These are phyloP conservation scores for Nannochloropsis gaditana DNA, from an alignment of 108 stramenopile genomes.

Conservation along the genomic window DNA sequence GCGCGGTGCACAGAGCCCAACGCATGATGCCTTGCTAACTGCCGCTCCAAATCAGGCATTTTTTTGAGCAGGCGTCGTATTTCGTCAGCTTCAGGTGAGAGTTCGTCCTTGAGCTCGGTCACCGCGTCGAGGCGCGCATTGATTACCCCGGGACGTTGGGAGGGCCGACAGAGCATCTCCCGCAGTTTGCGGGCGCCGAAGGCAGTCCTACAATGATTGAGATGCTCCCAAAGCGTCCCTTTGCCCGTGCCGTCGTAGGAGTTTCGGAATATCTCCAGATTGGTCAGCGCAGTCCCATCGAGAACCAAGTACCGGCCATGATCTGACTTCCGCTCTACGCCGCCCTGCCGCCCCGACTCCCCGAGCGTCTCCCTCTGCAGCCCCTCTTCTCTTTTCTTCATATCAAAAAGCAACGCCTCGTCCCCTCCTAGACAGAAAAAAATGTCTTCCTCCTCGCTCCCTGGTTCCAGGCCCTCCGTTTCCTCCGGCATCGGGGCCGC, in stretches of 20 bases:
- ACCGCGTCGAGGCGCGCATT: constrained; percentile 87
- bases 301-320: constrained; percentile 64
- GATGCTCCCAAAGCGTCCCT: constrained; percentile 79
- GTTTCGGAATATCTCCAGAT: constrained; percentile 82
- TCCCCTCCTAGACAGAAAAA: not conserved
- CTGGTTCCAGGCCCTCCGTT: constrained; percentile 23
- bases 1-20: constrained; percentile 62
- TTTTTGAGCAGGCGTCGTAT: constrained; percentile 61
- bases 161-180: constrained; percentile 93
- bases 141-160: constrained; percentile 65
- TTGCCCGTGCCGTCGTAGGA: constrained; percentile 60
- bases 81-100: constrained; percentile 59
- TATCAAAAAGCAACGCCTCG: not conserved
- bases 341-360: not conserved
- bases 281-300: constrained; percentile 87
- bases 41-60: constrained; percentile 87
- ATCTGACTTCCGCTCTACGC: not conserved
- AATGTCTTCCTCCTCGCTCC: not conserved
- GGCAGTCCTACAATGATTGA: constrained; percentile 80
- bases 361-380: constrained; percentile 51
- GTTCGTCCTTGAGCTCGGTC: constrained; percentile 64
- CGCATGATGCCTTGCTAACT: constrained; percentile 81
- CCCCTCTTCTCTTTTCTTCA: constrained; percentile 41
- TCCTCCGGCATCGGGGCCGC: constrained; percentile 25
- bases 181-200: constrained; percentile 84